Conservation (phyloP, 2,329 filamentous ascomycete species). For the Remersonia thermophila region DNA sequence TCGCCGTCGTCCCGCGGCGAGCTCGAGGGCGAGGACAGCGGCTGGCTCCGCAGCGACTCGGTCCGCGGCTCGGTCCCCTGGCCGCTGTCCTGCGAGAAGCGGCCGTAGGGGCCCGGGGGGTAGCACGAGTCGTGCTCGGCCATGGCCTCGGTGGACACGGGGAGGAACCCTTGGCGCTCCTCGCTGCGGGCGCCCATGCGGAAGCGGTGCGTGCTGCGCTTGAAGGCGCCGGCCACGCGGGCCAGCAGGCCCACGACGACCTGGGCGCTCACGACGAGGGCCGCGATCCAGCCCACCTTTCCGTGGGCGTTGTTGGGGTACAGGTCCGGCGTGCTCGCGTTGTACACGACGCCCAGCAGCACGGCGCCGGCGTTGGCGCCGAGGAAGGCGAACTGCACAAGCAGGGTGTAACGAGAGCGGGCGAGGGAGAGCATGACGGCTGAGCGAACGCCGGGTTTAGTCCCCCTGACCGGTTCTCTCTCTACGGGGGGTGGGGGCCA, state of each 20-base stretch:
- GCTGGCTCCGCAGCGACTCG: slow-evolving; percentile 53
- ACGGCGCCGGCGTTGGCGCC: slow-evolving; percentile 51
- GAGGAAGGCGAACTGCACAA: slow-evolving; percentile 56
- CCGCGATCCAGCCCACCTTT: slow-evolving; percentile 75
- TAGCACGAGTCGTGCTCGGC: slow-evolving; percentile 37
- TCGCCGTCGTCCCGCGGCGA: slow-evolving; percentile 26
- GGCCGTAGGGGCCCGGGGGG: slow-evolving; percentile 26
- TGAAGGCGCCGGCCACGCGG: slow-evolving; percentile 39
- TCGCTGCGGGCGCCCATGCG: slow-evolving; percentile 15
- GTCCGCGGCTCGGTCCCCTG: slow-evolving; percentile 62
- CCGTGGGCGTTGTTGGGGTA: slow-evolving; percentile 83
- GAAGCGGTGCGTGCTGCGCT: slow-evolving; percentile 1
- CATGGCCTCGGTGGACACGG: slow-evolving; percentile 44
- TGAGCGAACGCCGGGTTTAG: too few species aligned
- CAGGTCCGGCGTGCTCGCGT: slow-evolving; percentile 68
- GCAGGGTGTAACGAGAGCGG: slow-evolving; percentile 60
- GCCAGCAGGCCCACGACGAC: slow-evolving; percentile 55
- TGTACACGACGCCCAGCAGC: slow-evolving; percentile 58
- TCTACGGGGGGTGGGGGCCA: too few species aligned
- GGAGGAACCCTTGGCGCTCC: slow-evolving; percentile 49
- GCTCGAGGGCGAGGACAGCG: slow-evolving; percentile 48
- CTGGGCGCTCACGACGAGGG: slow-evolving; percentile 59
- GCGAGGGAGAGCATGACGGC: slow-evolving; percentile 79
- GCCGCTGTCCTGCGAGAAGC: slow-evolving; percentile 58
- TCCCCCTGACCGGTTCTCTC: neutral